A percentile compares a stretch with the other conserved stretches of the same genome.
Evolutionary conservation across 2,329 filamentous ascomycete species (phyloP).

Genomic region (Aspergillus felis): DNA sequence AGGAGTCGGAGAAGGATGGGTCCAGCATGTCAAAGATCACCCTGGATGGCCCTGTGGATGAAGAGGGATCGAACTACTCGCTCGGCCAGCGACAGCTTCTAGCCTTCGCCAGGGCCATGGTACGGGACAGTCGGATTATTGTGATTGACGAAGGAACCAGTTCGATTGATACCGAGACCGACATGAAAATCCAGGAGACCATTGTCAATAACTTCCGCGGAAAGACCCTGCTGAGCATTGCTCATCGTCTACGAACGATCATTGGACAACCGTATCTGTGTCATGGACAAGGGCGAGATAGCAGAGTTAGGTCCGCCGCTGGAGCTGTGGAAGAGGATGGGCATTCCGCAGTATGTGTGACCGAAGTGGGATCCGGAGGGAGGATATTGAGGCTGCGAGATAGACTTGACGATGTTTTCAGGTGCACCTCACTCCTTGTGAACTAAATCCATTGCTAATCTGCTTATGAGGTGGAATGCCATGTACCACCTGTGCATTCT

Average conservation of each 20-base stretch:
- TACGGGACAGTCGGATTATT: not conserved
- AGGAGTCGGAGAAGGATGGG: not conserved
- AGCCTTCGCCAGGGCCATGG: not conserved
- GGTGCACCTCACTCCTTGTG: not conserved
- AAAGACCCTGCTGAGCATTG: constrained; percentile 87
- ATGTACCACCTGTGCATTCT: not conserved
- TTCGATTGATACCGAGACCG: not conserved
- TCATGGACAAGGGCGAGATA: constrained; percentile 88
- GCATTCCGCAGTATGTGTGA: constrained; percentile 90
- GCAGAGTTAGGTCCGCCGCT: constrained; percentile 79
- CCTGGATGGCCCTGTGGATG: not conserved
- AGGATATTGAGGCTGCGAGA: constrained; percentile 29
- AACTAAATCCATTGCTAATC: not conserved
- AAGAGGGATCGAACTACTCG: not conserved
- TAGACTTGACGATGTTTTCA: not conserved
- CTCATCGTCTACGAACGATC: constrained; percentile 86
- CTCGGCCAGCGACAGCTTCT: not conserved
- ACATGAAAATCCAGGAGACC: constrained; percentile 79
- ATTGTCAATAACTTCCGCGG: constrained; percentile 82
- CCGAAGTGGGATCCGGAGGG: constrained; percentile 65
- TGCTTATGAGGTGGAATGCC: not conserved
- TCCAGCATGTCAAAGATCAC: constrained; percentile 1
- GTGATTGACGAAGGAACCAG: not conserved
- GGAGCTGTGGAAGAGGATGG: constrained; percentile 63
- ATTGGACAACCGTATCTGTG: constrained; percentile 87